A percentile compares a stretch with the other conserved stretches of the same genome.
Conservation (phyloP, 73 alveolate species). For the Effrenium voratum region DNA sequence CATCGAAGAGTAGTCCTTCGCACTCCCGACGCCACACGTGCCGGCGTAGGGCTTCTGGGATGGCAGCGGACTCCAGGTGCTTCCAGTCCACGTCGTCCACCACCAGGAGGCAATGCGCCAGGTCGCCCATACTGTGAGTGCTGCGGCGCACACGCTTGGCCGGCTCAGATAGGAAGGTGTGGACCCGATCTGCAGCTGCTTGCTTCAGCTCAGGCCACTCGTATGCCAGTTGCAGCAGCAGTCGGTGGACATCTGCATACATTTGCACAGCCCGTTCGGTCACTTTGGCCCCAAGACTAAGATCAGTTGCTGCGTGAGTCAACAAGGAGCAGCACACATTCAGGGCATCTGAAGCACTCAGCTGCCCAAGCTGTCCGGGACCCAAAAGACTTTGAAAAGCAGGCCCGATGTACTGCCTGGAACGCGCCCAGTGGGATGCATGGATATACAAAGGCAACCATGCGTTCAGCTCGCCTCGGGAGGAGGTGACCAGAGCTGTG, state of each 20-base stretch:
- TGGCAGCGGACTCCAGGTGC: neutral
- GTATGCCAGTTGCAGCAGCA: conserved; percentile 4
- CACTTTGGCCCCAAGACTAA: neutral
- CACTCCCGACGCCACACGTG: conserved; percentile 31
- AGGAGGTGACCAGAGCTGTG: neutral
- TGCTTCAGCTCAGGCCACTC: conserved; percentile 33
- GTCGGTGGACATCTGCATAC: neutral
- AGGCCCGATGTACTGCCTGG: neutral
- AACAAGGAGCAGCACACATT: neutral
- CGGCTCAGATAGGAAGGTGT: neutral
- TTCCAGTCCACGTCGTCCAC: conserved; percentile 6
- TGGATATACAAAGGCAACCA: neutral
- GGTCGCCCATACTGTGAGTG: neutral
- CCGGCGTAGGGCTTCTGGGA: conserved; percentile 11
- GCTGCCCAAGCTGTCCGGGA: neutral
- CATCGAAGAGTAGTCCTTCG: neutral
- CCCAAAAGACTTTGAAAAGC: neutral
- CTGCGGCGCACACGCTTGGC: neutral
- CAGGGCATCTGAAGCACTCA: neutral
- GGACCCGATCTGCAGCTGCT: neutral
- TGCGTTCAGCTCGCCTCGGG: conserved; percentile 17
- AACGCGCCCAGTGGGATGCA: neutral
- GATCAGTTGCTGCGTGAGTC: neutral
- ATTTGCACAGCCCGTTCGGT: conserved; percentile 20
- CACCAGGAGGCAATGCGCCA: neutral